phyloP scores from a whole-genome alignment of 257 asterid genomes.

The Asclepias syriaca region DNA sequence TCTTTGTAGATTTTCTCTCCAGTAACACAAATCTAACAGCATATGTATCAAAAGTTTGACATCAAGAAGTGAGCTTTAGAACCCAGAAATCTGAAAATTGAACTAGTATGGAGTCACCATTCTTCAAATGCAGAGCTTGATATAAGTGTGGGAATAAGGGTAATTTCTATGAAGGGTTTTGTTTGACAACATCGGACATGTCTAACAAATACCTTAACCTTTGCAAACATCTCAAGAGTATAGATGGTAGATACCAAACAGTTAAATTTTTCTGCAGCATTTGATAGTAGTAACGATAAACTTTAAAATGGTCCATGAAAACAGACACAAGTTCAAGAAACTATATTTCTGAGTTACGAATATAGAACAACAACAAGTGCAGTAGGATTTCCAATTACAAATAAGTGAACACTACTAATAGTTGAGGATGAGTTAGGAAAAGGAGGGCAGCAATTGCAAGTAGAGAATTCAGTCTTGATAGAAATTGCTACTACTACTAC shows the following conservation, averaged over 20 bases:
- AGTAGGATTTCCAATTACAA: constrained; percentile 12
- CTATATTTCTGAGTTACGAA: not conserved
- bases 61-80: not conserved
- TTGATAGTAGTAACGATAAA: not conserved
- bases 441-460: not conserved
- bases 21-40: not conserved
- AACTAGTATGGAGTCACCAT: no score
- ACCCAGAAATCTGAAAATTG: no score
- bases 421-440: constrained; percentile 10
- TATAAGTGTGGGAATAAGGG: no score
- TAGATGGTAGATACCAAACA: no score
- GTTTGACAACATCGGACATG: no score
- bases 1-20: not conserved
- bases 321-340: not conserved
- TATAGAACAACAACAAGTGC: constrained; percentile 3
- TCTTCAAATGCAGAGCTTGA: no score
- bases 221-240: not conserved
- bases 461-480: constrained; percentile 6
- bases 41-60: not conserved
- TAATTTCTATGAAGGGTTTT: no score
- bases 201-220: not conserved
- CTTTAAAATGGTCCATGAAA: not conserved
- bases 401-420: constrained; percentile 11
- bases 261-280: not conserved
- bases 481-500: constrained; percentile 11